Evolutionary conservation across 495 filamentous ascomycete species (phyloP), one percentile per base, ranked within the genome.

Genomic region (Penicillium crystallinum): DNA sequence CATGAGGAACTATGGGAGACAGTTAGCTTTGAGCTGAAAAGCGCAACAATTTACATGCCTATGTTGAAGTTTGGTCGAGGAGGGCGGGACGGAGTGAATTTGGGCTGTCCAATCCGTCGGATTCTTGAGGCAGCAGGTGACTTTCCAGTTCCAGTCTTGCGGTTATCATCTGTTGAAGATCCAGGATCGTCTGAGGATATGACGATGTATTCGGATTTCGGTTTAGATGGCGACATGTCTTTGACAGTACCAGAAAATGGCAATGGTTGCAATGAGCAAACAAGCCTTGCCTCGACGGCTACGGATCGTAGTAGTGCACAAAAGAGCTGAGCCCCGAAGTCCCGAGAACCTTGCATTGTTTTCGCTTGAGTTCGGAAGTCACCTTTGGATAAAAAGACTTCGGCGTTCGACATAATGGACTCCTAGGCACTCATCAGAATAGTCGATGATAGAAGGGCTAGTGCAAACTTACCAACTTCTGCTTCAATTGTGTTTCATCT

Each of bases 201-300:
- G 18, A 73, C 55, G 23, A 72, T 73, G 39, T 52, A 54, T 56
- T 78, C 14, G 27, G 61, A 42, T 38, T 67, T 56, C 10, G 67
- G 49, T 53, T 71, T 80, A 7, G 69, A 57, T 1, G 74, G 66
- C 1, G 69, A 70, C 40, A 59, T 56, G 6, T 77, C 69, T 54
- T 81, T 86, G 0, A 78, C 74, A 1, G 77, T 77, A 1, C 84
- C 77, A 19, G 75, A 77, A 57, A 93, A 92, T 2, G 89, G 75
- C 3, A 99, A 75, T 0, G 84, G 79, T 59, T 97, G 91, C 11
- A 99, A 76, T 8, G 95, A 99, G 68, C 91, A 97, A 1, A 97
- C 88, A 2, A 99, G 78, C 14, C 93, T 81, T n/a, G 90, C 80
- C 54, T 90, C 83, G 3, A 97, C 82, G 6, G 86, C 90, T 25